phyloP scores from a whole-genome alignment of 371 early-diverging fungal genomes.

The Mucor lusitanicus region DNA sequence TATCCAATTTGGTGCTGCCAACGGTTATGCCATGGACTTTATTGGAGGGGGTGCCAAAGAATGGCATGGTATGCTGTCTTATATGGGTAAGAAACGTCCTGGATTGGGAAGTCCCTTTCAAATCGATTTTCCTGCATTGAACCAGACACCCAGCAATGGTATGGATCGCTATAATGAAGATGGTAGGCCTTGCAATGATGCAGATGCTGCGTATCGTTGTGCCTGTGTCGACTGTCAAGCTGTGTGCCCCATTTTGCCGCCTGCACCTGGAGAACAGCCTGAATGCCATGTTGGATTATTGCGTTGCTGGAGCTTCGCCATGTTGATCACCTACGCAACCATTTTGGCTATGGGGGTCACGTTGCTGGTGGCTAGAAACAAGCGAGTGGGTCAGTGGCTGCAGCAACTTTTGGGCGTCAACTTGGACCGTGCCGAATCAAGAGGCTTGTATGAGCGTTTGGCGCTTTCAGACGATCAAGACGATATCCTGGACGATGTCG shows the following conservation, averaged over 20 bases:
- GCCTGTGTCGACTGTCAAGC: slow-evolving; percentile 75
- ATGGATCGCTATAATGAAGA: slow-evolving; percentile 41
- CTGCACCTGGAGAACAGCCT: slow-evolving; percentile 50
- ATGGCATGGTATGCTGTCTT: slow-evolving; percentile 66
- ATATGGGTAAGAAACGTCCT: slow-evolving; percentile 66
- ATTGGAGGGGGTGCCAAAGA: slow-evolving; percentile 76
- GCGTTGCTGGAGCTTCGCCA: slow-evolving; percentile 63
- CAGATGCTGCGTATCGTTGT: slow-evolving; percentile 61
- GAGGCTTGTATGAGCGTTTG: slow-evolving; percentile 55
- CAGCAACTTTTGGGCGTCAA: slow-evolving; percentile 19
- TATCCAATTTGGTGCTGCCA: slow-evolving; percentile 70
- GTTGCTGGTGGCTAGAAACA: slow-evolving; percentile 27
- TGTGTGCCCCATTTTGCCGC: slow-evolving; percentile 60
- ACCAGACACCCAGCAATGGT: slow-evolving; percentile 25
- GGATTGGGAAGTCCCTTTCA: slow-evolving; percentile 72
- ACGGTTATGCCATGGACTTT: slow-evolving; percentile 75
- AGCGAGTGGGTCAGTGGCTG: slow-evolving; percentile 13
- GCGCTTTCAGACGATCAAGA: slow-evolving; percentile 49
- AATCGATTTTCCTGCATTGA: slow-evolving; percentile 61
- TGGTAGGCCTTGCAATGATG: slow-evolving; percentile 61
- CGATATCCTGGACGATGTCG: slow-evolving; percentile 35
- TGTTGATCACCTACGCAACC: slow-evolving; percentile 52
- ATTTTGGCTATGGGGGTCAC: slow-evolving; percentile 36
- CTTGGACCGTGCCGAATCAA: slow-evolving; percentile 30
- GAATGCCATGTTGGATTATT: slow-evolving; percentile 54